Conservation (phyloP, 164 flowering plant species). For the Annona squamosa region DNA sequence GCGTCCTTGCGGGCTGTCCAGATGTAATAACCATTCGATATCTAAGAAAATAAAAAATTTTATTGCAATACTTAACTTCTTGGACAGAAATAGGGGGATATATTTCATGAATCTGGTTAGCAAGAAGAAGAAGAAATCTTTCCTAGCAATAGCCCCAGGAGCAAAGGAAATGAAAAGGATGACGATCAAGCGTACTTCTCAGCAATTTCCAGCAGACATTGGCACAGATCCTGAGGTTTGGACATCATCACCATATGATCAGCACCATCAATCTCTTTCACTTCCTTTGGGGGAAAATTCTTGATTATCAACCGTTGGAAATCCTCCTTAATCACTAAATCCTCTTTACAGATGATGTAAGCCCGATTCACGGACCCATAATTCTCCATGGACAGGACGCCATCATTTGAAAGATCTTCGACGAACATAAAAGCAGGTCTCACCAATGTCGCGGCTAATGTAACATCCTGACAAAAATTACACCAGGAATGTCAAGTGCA, state of each 20-base stretch:
- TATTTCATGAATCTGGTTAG: too few relatives aligned
- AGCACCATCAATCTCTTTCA: constrained; percentile 22
- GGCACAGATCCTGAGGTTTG: constrained; percentile 25
- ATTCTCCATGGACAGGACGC: constrained; percentile 4
- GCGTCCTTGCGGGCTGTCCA: too few relatives aligned
- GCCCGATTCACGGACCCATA: constrained; percentile 19
- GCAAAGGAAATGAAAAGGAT: too few relatives aligned
- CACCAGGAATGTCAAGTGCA: too few relatives aligned
- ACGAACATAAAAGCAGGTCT: constrained; percentile 2
- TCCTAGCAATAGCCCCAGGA: too few relatives aligned
- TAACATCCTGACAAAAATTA: constrained; percentile 10
- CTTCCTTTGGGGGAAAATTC: constrained; percentile 24
- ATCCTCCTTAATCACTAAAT: constrained; percentile 9
- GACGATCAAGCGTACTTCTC: not conserved
- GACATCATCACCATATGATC: constrained; percentile 41
- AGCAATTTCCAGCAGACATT: constrained; percentile 16
- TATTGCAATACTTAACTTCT: too few relatives aligned
- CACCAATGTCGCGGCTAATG: constrained; percentile 12
- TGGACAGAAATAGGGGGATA: too few relatives aligned
- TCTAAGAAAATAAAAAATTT: too few relatives aligned
- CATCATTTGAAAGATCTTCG: constrained; percentile 1
- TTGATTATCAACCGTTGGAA: constrained; percentile 21
- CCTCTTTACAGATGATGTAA: constrained; percentile 15
- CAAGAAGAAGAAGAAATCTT: too few relatives aligned
- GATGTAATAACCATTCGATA: too few relatives aligned